Conservation (phyloP, 2,329 filamentous ascomycete species). For the Colletotrichum kahawae region DNA sequence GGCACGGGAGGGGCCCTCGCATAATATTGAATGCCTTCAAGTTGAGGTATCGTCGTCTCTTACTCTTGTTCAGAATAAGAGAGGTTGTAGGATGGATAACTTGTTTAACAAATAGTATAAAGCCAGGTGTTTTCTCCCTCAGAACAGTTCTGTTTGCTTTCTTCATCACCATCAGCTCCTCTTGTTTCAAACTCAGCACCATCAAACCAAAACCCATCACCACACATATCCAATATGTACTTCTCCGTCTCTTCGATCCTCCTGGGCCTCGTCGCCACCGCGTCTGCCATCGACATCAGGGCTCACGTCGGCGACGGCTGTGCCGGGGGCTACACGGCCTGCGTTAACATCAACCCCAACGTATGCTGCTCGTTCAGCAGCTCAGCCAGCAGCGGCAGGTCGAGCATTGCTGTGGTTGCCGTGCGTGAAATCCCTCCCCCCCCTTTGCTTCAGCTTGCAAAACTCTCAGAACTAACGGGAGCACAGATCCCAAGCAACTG, state of each 20-base stretch:
- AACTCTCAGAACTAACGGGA: neutral
- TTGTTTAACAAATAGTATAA: neutral
- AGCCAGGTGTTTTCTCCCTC: neutral
- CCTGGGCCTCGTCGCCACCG: neutral
- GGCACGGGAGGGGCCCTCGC: neutral
- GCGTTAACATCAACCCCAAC: conserved; percentile 5
- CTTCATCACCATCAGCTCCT: neutral
- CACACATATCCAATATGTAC: neutral
- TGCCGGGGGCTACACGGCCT: neutral
- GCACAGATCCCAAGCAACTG: conserved; percentile 7
- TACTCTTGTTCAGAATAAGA: neutral
- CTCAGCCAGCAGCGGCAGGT: neutral
- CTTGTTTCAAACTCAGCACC: neutral
- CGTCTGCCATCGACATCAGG: conserved; percentile 4
- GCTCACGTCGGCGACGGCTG: neutral
- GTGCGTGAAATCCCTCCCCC: neutral
- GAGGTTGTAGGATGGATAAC: neutral
- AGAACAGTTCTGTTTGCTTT: neutral
- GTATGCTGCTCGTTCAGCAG: conserved; percentile 8
- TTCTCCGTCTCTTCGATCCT: neutral
- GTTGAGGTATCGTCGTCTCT: neutral
- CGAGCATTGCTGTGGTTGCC: neutral
- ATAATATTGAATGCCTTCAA: neutral
- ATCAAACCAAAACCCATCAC: neutral
- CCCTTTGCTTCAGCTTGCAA: neutral